Base-by-base conservation (phyloP, 768 basidiomycete genomes). In the Rhizopogon salebrosus region DNA sequence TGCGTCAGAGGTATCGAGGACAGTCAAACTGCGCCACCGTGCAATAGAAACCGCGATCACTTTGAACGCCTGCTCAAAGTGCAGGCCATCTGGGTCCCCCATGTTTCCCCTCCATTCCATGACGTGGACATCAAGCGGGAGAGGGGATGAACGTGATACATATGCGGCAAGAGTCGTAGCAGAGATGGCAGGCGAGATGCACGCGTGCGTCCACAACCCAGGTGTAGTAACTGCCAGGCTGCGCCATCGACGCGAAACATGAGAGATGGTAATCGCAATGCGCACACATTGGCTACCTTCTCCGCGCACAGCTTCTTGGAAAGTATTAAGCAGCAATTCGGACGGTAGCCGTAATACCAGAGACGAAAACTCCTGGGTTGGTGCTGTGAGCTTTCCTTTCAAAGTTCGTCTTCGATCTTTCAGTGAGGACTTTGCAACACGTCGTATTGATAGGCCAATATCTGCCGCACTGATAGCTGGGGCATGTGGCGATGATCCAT, bases 211-310 rank as follows among this genome's bases (percentile, higher is more conserved):
- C 66, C 68, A 68, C 23, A 68, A 38, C 13, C 60, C 60, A 5
- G 68, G 62, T n/a, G 61, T 61, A 37, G 63, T 57, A 34, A 68
- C 54, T n/a, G 63, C 62, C 10, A 68, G 53, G 27, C 57, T 51
- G 54, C 67, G 59, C 66, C 68, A 70, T 41, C 63, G 57, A 29
- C 62, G 68, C n/a, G 62, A 68, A 10, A 70, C 68, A 31, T 59
- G 65, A 43, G 67, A 62, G 9, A 69, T 57, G 41, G 43, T 49
- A 4, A 55, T 64, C 41, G 63, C 64, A 13, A 52, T 52, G 23
- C 62, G 60, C 42, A 24, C 45, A 31, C 49, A 54, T 29, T 68
- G 56, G 31, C 64, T 60, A 24, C 56, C 60, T 0, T 49, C 54
- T 40, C n/a, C 10, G 36, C 31, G 23, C 8, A 67, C 64, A 18